Evolutionary conservation across 169 alveolate species (phyloP).

Genomic region (Theileria equi): DNA sequence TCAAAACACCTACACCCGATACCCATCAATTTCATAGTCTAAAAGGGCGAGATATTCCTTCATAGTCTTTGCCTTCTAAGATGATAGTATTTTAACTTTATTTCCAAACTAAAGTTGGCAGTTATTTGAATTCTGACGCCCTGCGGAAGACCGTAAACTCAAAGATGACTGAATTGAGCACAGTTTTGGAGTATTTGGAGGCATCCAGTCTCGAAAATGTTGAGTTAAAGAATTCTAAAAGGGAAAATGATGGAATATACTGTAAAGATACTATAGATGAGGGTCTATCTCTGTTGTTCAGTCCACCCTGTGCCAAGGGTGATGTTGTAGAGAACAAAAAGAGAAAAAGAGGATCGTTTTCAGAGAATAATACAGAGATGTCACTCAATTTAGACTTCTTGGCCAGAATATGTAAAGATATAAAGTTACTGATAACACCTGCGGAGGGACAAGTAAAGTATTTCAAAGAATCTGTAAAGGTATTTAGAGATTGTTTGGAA

Average conservation of each 20-base stretch:
- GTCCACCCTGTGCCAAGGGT: slow-evolving; percentile 5
- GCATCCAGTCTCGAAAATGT: too few species aligned
- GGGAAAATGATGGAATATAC: neutral
- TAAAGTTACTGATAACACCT: slow-evolving; percentile 4
- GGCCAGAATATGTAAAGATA: neutral
- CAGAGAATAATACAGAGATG: neutral
- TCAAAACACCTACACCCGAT: too few species aligned
- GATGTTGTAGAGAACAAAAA: slow-evolving; percentile 1
- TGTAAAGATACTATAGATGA: neutral
- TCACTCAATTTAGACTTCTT: slow-evolving; percentile 6
- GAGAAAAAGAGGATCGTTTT: neutral
- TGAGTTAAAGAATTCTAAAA: neutral
- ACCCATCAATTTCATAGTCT: too few species aligned
- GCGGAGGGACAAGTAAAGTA: slow-evolving; percentile 1
- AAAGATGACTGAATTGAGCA: too few species aligned
- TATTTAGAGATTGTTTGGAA: slow-evolving; percentile 2
- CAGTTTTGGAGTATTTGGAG: too few species aligned
- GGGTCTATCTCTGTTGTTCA: neutral
- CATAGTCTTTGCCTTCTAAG: neutral
- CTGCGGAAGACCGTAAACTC: too few species aligned
- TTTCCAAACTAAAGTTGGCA: too few species aligned
- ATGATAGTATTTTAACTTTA: neutral
- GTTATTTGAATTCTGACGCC: too few species aligned
- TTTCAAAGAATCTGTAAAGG: slow-evolving; percentile 18
- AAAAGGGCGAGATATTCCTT: too few species aligned